A percentile compares a stretch with the other conserved stretches of the same genome.
Evolutionary conservation across 1,284 basidiomycete species (phyloP).

Genomic region (Ustilago sp.): DNA sequence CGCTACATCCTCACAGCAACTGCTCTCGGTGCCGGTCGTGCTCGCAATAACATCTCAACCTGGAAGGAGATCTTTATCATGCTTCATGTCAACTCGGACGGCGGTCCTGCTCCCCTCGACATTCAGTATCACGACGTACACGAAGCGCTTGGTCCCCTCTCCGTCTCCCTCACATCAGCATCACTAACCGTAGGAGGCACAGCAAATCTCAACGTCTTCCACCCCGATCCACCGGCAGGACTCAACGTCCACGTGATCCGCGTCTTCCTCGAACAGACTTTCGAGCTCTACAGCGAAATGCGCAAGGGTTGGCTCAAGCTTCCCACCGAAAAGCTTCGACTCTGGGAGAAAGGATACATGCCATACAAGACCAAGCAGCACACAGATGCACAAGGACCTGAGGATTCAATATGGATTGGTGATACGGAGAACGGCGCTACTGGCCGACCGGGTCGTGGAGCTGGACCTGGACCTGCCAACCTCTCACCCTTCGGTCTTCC

Average conservation of each 20-base stretch:
- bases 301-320: constrained; percentile 61
- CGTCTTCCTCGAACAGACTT: constrained; percentile 66
- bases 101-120: constrained; percentile 64
- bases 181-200: constrained; percentile 67
- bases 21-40: constrained; percentile 63
- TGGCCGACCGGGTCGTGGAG: constrained; percentile 53
- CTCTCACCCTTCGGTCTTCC: constrained; percentile 54
- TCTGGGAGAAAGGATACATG: constrained; percentile 67
- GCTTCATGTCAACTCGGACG: constrained; percentile 61
- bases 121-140: constrained; percentile 67
- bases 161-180: constrained; percentile 61
- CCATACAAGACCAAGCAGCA: constrained; percentile 63
- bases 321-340: constrained; percentile 63
- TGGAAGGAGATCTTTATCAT: constrained; percentile 67
- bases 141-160: constrained; percentile 63
- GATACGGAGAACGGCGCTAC: constrained; percentile 43
- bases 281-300: constrained; percentile 63
- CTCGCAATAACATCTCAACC: constrained; percentile 54
- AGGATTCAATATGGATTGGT: constrained; percentile 59
- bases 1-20: constrained; percentile 65
- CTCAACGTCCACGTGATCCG: constrained; percentile 65
- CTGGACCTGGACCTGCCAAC: constrained; percentile 39
- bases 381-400: constrained; percentile 33
- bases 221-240: constrained; percentile 63
- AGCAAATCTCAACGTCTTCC: constrained; percentile 55